Percentiles rank a stretch among this genome's conserved stretches.
These are phyloP conservation scores for Hyphodiscus hymeniophilus DNA, from an alignment of 495 filamentous ascomycete species.

Conservation along the genomic window DNA sequence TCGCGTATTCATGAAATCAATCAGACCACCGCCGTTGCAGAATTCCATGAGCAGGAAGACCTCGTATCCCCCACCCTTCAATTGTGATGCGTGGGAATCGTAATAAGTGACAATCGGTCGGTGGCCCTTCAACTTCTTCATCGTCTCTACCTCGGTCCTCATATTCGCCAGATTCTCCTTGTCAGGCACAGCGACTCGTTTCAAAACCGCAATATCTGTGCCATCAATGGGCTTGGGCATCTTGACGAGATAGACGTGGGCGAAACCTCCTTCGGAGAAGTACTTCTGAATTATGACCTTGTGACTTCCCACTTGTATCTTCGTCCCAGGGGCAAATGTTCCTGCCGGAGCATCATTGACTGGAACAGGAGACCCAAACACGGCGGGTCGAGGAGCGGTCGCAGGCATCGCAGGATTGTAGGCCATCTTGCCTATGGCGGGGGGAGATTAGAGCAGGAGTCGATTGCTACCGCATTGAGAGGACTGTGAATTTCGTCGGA, in stretches of 20 bases:
- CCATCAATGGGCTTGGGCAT: constrained; percentile 70
- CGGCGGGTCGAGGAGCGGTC: constrained; percentile 50
- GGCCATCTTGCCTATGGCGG: constrained; percentile 18
- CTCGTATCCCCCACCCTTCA: constrained; percentile 89
- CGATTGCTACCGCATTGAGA: constrained; percentile 16
- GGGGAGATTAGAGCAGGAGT: not conserved
- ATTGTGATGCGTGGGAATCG: constrained; percentile 92
- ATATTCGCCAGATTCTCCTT: constrained; percentile 89
- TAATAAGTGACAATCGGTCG: constrained; percentile 94
- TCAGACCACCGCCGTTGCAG: constrained; percentile 76
- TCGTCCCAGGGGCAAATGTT: constrained; percentile 87
- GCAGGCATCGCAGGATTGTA: constrained; percentile 18
- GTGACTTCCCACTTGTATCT: constrained; percentile 90
- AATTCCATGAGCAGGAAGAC: constrained; percentile 98
- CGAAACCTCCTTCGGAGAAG: constrained; percentile 95
- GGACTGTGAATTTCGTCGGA: not conserved
- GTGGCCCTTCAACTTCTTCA: constrained; percentile 98
- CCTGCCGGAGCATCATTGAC: constrained; percentile 58
- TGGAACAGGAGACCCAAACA: constrained; percentile 39
- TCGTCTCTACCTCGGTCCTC: constrained; percentile 98
- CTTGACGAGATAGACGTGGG: constrained; percentile 94
- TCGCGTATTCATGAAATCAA: constrained; percentile 99
- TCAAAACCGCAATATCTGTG: constrained; percentile 80
- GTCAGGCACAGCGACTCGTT: constrained; percentile 95
- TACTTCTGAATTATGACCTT: constrained; percentile 96